Evolutionary conservation across 2,329 filamentous ascomycete species (phyloP), one percentile per base, ranked within the genome.

Genomic region (Fusarium sp.): DNA sequence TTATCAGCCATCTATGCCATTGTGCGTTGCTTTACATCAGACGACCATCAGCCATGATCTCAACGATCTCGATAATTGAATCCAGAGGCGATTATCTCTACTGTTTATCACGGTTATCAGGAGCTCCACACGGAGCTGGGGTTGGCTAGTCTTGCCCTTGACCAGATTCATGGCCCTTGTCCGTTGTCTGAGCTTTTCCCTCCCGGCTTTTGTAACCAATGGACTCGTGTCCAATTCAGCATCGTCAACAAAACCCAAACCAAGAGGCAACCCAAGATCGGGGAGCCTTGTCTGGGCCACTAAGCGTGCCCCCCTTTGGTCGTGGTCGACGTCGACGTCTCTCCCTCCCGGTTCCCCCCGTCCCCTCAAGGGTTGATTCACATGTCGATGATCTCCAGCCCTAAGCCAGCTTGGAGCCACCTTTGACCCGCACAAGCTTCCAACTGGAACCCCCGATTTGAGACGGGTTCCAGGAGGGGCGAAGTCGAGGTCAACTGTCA

Each of bases 301-400:
- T 65, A 66, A 39, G 56, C 42, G 31, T 61, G 51, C 52, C 39
- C 56, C 42, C 52, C 20, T 22, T 43, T 34, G 20, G 18, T 13
- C 6, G 63, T 70, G 53, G 45, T 71, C 51, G 63, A 68, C 63
- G 68, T 60, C 68, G 64, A 67, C 63, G 42, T 43, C 38, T 18
- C 42, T 34, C 22, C 44, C 57, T 72, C 63, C 72, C 72, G 72
- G 72, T 70, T 72, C 69, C 69, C 69, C 65, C 72, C 58, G 72
- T 71, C 38, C 18, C 18, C 40, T 22, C 24, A 53, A 43, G 51
- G 51, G 60, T 58, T 68, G 69, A 67, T 74, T 74, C 72, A 74
- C 72, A 74, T 74, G 72, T 74, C 60, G 72, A 74, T 73, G 72
- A 74, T 74, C 69, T 74, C 69, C 72, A 74, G 72, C 69, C 72